These are phyloP conservation scores for Paxillus involutus DNA, from an alignment of 768 basidiomycete species.

Conservation along the genomic window DNA sequence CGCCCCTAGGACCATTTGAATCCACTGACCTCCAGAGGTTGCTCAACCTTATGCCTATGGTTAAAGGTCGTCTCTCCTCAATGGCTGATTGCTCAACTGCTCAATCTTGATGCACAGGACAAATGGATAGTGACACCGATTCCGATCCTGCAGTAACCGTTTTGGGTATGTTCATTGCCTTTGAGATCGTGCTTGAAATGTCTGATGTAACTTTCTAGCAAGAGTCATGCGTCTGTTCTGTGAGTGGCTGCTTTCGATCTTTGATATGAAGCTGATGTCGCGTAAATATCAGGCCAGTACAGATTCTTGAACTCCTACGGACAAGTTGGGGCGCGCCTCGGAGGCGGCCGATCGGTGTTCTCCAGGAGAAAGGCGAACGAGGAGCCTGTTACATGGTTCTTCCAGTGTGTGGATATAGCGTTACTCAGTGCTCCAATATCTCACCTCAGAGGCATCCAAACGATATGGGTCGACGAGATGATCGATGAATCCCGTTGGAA, in stretches of 20 bases:
- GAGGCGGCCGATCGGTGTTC: constrained; percentile 23
- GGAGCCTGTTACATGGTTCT: background rate
- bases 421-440: constrained; percentile 46
- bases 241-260: background rate
- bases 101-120: too few relatives aligned
- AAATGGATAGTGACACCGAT: too few relatives aligned
- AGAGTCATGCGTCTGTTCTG: background rate
- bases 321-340: constrained; percentile 35
- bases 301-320: constrained; percentile 38
- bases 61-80: background rate
- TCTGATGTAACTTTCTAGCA: background rate
- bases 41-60: background rate
- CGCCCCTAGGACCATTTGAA: background rate
- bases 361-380: background rate
- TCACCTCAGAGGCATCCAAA: constrained; percentile 39
- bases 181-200: too few relatives aligned
- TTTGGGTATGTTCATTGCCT: too few relatives aligned
- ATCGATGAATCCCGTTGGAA: constrained; percentile 39
- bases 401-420: constrained; percentile 32
- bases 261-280: background rate
- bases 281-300: constrained; percentile 18
- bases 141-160: too few relatives aligned
- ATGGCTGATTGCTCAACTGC: too few relatives aligned
- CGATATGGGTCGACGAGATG: constrained; percentile 43
- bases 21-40: background rate